These are phyloP conservation scores for Saitozyma sp. DNA, from an alignment of 768 basidiomycete species.

Conservation along the genomic window DNA sequence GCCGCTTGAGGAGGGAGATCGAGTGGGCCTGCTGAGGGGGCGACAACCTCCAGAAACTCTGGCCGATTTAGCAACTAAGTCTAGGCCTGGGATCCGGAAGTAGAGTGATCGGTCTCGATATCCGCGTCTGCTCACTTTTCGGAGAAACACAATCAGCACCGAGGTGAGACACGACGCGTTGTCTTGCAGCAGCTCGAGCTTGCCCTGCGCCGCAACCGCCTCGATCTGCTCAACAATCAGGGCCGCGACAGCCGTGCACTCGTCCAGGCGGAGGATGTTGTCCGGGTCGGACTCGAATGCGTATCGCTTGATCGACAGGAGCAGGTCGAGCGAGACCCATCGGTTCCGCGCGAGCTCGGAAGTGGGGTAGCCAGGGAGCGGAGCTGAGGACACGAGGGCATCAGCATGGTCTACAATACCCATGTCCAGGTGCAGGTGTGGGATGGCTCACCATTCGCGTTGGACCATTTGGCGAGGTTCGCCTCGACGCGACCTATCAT, in stretches of 20 bases:
- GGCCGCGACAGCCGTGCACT: constrained; percentile 16
- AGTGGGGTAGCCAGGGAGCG: too few relatives aligned
- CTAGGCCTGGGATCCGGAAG: neutral
- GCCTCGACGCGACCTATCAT: neutral
- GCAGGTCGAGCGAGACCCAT: constrained; percentile 15
- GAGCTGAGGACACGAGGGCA: too few relatives aligned
- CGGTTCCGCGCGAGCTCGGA: too few relatives aligned
- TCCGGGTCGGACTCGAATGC: constrained; percentile 13
- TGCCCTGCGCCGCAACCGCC: constrained; percentile 17
- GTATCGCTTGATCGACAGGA: constrained; percentile 25
- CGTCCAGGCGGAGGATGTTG: constrained; percentile 18
- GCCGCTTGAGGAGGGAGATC: constrained; percentile 24
- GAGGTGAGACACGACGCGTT: constrained; percentile 33
- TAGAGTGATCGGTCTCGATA: neutral
- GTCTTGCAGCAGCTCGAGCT: constrained; percentile 32
- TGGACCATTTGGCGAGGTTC: neutral
- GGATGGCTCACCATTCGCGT: neutral
- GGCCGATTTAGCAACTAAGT: neutral
- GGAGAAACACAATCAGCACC: constrained; percentile 19
- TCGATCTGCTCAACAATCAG: constrained; percentile 27
- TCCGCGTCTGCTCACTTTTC: constrained; percentile 14
- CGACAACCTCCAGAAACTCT: constrained; percentile 22
- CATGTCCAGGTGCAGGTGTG: neutral
- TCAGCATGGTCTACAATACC: neutral
- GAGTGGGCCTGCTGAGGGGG: constrained; percentile 23